Evolutionary conservation across 352 stramenopile genomes (phyloP).

Genomic region (Bremia lactucae): DNA sequence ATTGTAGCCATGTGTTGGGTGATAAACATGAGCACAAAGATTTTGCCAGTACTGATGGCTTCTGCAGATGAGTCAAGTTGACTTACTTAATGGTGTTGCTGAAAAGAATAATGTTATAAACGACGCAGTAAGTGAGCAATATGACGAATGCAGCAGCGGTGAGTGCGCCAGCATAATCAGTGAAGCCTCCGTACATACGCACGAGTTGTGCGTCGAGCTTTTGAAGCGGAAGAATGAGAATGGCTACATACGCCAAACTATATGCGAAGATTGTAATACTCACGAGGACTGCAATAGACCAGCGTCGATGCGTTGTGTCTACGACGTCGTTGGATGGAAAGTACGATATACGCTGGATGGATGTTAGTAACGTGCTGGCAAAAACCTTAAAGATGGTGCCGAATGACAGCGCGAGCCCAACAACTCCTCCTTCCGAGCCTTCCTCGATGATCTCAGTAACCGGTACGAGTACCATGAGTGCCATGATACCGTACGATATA

Average conservation of each 20-base stretch:
- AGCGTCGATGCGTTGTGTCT: constrained; percentile 14
- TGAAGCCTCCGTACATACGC: constrained; percentile 63
- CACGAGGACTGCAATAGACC: constrained; percentile 22
- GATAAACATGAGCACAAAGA: too few species aligned
- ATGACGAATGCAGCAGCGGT: constrained; percentile 27
- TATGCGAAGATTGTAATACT: constrained; percentile 32
- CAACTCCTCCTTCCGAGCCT: constrained; percentile 41
- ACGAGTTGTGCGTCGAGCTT: constrained; percentile 54
- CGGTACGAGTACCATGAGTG: constrained; percentile 27
- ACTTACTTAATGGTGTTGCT: constrained; percentile 18
- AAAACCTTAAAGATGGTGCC: constrained; percentile 43
- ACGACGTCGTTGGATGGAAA: constrained; percentile 16
- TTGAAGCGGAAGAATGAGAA: constrained; percentile 35
- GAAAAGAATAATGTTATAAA: constrained; percentile 40
- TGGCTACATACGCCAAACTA: constrained; percentile 17
- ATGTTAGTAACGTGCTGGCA: constrained; percentile 28
- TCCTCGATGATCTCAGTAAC: constrained; percentile 55
- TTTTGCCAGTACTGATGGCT: too few species aligned
- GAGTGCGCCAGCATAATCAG: constrained; percentile 22
- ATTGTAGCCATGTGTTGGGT: too few species aligned
- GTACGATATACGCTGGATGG: constrained; percentile 26
- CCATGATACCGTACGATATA: constrained; percentile 22
- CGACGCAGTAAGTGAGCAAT: constrained; percentile 33
- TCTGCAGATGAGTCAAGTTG: too few species aligned
- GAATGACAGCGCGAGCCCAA: constrained; percentile 41